Base-by-base conservation (phyloP, 495 filamentous ascomycete genomes). In the Daldinia loculata region DNA sequence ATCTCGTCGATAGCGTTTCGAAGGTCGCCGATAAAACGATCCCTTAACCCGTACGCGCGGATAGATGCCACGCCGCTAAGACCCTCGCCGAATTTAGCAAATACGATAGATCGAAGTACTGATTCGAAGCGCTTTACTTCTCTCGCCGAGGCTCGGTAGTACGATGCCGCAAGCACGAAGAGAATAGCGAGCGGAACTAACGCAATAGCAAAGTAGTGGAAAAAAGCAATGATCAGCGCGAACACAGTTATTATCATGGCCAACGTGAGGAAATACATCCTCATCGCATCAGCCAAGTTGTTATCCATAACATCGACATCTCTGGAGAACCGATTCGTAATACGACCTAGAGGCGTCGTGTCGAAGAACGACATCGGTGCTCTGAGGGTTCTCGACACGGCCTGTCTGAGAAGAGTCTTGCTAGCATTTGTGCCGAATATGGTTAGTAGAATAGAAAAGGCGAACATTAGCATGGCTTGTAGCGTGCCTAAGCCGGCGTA, bases 321-420 rank as follows among this genome's bases (percentile, higher is more conserved):
- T 74, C 94, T 93, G 3, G 94, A 95, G 81, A 99, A 99, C 22
- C 95, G 92, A 76, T 98, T 99, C 8, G 93, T 95, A 76, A 99
- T 97, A 26, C 95, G 90, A n/a, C 95, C 95, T 0, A 98, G 82
- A 1, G 95, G 95, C 0, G 95, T 99, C 0, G 95, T 98, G 71
- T 98, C 95, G 82, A 98, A 98, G 84, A 98, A 98, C 4, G 90
- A 90, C 94, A 98, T 97, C 0, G 95, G 95, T 0, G 95, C 95
- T 53, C 94, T 87, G 43, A 99, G 84, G 0, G 93, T 92, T 48
- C 90, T 87, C 11, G 79, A 85, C 81, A 98, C 91, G 24, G 95
- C 94, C n/a, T 88, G 81, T 11, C 91, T 87, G 45, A 98, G 85
- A 85, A 98, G 93, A n/a, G 84, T 85, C 77, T 90, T 93, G 75